These are phyloP conservation scores for Glomus cerebriforme DNA, from an alignment of 192 early-diverging fungal genomes.

Conservation along the genomic window DNA sequence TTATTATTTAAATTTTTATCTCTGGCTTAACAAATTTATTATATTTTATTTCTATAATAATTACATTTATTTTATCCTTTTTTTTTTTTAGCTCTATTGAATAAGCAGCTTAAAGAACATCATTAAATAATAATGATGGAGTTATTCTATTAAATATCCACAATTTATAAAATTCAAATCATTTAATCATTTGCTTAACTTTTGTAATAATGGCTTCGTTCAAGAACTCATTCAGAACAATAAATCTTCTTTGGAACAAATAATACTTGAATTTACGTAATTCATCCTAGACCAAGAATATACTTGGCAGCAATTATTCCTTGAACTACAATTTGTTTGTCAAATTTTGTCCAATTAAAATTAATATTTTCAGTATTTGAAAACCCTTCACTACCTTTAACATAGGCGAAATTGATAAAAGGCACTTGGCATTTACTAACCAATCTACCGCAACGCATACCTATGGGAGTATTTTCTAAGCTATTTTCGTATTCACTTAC, in stretches of 20 bases:
- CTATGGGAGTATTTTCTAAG: neutral
- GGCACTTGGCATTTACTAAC: neutral
- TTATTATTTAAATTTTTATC: neutral
- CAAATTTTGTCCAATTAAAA: neutral
- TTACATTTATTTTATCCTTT: neutral
- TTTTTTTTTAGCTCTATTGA: neutral
- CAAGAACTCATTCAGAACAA: no score
- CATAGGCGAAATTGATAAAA: neutral
- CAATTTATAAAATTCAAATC: no score
- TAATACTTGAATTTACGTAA: neutral
- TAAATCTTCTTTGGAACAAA: no score
- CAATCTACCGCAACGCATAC: neutral
- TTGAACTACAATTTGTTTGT: neutral
- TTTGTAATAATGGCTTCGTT: no score
- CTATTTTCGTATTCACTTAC: neutral
- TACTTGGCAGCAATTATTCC: neutral
- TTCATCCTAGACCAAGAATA: neutral
- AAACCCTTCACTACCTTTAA: neutral
- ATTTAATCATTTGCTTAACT: no score
- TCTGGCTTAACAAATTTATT: no score
- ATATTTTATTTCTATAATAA: neutral
- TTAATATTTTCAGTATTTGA: neutral
- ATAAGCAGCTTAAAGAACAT: slow-evolving; percentile 1
- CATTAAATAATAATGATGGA: neutral
- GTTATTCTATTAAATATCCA: no score